These are phyloP conservation scores for Lactuca sativa DNA, from an alignment of 129 eudicot species.

Conservation along the genomic window DNA sequence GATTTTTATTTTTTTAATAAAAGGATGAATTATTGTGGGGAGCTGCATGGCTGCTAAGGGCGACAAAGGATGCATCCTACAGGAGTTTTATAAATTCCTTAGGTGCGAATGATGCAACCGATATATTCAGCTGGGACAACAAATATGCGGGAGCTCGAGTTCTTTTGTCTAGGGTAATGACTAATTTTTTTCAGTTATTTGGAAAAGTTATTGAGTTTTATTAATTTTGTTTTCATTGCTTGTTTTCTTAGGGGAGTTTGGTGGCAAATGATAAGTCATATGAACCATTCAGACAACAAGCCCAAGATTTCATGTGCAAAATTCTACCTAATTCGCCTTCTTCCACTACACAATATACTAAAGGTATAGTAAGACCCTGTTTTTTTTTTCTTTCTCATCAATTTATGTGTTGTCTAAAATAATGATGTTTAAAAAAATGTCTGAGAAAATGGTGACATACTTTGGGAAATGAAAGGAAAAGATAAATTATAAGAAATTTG, in stretches of 20 bases:
- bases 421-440: no score
- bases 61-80: slow-evolving; percentile 64
- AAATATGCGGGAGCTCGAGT: slow-evolving; percentile 88
- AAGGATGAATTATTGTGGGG: slow-evolving; percentile 97
- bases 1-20: neutral
- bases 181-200: neutral
- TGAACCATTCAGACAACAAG: slow-evolving; percentile 60
- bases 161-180: slow-evolving; percentile 71
- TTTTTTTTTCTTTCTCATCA: no score
- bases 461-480: no score
- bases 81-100: slow-evolving; percentile 52
- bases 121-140: slow-evolving; percentile 94
- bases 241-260: slow-evolving; percentile 49
- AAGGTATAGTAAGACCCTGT: slow-evolving; percentile 35
- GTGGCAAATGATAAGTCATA: slow-evolving; percentile 50
- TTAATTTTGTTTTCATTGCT: neutral
- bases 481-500: no score
- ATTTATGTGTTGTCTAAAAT: no score
- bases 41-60: slow-evolving; percentile 85
- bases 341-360: slow-evolving; percentile 78
- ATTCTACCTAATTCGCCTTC: slow-evolving; percentile 84
- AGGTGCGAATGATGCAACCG: slow-evolving; percentile 67
- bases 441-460: no score
- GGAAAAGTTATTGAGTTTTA: neutral
- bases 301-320: slow-evolving; percentile 87